Conservation (phyloP, 257 asterid species). For the Gynochthodes officinalis region DNA sequence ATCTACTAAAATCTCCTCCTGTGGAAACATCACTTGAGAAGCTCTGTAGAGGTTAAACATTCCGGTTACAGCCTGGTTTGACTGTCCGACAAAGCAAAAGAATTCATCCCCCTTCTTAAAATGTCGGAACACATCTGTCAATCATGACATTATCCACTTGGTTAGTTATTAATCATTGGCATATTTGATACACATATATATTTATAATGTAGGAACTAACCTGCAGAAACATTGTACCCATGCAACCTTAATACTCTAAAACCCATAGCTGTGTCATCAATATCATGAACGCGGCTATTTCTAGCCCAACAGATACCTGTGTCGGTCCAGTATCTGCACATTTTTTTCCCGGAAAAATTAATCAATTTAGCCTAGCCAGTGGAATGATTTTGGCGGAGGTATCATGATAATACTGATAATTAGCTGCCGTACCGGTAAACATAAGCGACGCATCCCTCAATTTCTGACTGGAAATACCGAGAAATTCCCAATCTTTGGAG, state of each 20-base stretch:
- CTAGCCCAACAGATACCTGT: conserved; percentile 93
- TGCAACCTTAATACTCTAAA: conserved; percentile 82
- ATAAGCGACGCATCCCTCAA: conserved; percentile 58
- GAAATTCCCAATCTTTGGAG: conserved; percentile 76
- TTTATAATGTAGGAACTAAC: too few species aligned
- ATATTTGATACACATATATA: too few species aligned
- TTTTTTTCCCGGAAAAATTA: background rate
- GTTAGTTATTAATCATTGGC: too few species aligned
- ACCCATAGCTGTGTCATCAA: conserved; percentile 97
- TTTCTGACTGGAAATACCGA: conserved; percentile 54
- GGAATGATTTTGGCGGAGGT: too few species aligned
- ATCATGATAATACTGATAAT: background rate
- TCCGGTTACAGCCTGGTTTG: conserved; percentile 85
- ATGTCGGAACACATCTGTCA: conserved; percentile 61
- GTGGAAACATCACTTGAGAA: conserved; percentile 67
- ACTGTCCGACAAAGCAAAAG: conserved; percentile 75
- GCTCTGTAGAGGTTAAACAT: conserved; percentile 84
- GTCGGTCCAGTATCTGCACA: conserved; percentile 63
- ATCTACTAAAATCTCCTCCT: conserved; percentile 44
- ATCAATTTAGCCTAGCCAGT: too few species aligned
- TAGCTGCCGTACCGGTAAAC: conserved; percentile 41
- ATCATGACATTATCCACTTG: too few species aligned
- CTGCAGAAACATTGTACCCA: conserved; percentile 70
- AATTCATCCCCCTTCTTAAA: conserved; percentile 71
- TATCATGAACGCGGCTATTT: conserved; percentile 60